A percentile compares a stretch with the other conserved stretches of the same genome.
Conservation (phyloP, 2,329 filamentous ascomycete genomes). For the Zymoseptoria crescenta region DNA sequence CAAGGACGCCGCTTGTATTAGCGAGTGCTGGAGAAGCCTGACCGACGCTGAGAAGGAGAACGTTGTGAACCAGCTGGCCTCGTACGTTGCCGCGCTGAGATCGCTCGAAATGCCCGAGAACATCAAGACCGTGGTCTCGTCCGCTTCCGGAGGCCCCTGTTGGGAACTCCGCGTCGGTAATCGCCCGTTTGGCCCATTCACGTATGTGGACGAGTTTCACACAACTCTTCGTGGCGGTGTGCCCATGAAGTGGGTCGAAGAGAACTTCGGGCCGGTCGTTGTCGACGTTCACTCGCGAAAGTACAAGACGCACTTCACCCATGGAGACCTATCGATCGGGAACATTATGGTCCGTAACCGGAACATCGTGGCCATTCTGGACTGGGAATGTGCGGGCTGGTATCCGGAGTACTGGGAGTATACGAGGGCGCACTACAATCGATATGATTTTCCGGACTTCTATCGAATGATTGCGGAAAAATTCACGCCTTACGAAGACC, state of each 20-base stretch:
- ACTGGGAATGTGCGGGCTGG: conserved; percentile 43
- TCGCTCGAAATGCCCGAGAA: not conserved
- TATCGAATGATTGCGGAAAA: not conserved
- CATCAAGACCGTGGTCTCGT: not conserved
- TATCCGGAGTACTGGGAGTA: conserved; percentile 44
- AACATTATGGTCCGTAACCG: conserved; percentile 40
- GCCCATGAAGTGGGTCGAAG: not conserved
- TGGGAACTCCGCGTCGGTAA: conserved; percentile 7
- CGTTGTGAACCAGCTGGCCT: not conserved
- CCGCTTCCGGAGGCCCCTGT: conserved; percentile 5
- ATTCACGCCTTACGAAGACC: not conserved
- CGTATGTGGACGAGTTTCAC: conserved; percentile 2
- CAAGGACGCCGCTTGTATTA: conserved; percentile 3
- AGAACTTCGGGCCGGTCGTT: not conserved
- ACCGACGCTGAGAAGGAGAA: conserved; percentile 1
- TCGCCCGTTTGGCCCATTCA: conserved; percentile 6
- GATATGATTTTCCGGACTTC: not conserved
- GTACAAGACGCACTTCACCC: not conserved
- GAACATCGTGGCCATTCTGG: conserved; percentile 39
- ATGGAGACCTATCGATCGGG: conserved; percentile 8
- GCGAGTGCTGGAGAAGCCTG: not conserved
- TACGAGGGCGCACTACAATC: not conserved
- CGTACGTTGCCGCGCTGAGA: conserved; percentile 5
- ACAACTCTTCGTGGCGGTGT: conserved; percentile 2
- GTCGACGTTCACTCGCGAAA: conserved; percentile 1